Percentiles rank a stretch among this genome's conserved stretches.
phyloP scores from a whole-genome alignment of 2,329 filamentous ascomycete species.

The Chaetomiaceae sp. region DNA sequence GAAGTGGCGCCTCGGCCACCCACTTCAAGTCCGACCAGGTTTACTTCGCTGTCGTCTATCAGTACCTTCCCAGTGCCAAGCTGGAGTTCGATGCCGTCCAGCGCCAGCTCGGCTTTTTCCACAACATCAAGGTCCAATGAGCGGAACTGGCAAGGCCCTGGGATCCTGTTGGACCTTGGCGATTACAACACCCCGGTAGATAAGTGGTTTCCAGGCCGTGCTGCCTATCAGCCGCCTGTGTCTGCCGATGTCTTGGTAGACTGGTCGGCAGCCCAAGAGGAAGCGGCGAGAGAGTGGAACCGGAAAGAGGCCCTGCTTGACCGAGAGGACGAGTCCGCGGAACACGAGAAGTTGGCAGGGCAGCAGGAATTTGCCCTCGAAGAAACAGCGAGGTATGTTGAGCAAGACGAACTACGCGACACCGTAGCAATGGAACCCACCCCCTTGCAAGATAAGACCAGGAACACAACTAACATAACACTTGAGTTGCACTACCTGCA shows the following conservation, averaged over 20 bases:
- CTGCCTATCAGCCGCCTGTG: no score
- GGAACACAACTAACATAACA: no score
- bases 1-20: background rate
- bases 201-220: background rate
- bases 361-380: background rate
- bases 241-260: no score
- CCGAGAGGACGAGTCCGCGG: no score
- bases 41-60: constrained; percentile 1
- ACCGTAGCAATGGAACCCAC: no score
- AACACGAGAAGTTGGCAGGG: background rate
- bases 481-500: no score
- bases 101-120: constrained; percentile 4
- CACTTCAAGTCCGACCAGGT: background rate
- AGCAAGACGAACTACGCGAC: no score
- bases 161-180: constrained; percentile 5
- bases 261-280: no score
- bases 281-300: no score
- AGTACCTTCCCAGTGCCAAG: background rate
- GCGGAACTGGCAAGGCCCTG: constrained; percentile 2
- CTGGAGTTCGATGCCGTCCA: background rate
- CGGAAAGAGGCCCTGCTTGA: no score
- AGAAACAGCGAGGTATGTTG: background rate
- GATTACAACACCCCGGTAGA: constrained; percentile 3
- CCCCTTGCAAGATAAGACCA: no score
- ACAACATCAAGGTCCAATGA: background rate